Evolutionary conservation across 2,329 filamentous ascomycete species (phyloP).

Genomic region (Penicillium occitanis): DNA sequence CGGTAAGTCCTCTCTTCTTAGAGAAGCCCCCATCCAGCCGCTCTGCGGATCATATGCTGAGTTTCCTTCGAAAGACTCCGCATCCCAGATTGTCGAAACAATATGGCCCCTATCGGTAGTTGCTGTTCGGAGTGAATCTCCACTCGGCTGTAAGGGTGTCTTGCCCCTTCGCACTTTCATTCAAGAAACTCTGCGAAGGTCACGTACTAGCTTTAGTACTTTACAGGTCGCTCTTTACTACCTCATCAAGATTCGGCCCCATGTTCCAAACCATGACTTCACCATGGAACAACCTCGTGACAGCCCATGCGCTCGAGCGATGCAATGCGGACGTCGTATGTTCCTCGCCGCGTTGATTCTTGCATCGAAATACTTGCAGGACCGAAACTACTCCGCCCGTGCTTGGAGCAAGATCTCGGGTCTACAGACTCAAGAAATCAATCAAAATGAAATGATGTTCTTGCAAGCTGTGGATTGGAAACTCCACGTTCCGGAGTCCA

Average conservation of each 20-base stretch:
- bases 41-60: constrained; percentile 29
- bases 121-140: constrained; percentile 68
- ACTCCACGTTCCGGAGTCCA: constrained; percentile 83
- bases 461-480: constrained; percentile 89
- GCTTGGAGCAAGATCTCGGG: constrained; percentile 99
- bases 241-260: constrained; percentile 86
- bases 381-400: constrained; percentile 94
- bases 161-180: constrained; percentile 93
- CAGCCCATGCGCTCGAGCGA: constrained; percentile 68
- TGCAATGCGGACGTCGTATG: constrained; percentile 97
- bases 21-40: constrained; percentile 32
- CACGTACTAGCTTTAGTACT: constrained; percentile 95
- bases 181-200: constrained; percentile 92
- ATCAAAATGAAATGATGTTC: constrained; percentile 93
- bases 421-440: constrained; percentile 89
- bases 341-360: constrained; percentile 92
- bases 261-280: constrained; percentile 79
- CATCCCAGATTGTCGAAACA: constrained; percentile 92
- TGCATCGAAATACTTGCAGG: constrained; percentile 96
- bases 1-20: constrained; percentile 64
- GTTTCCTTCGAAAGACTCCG: constrained; percentile 69
- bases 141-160: constrained; percentile 68
- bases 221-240: constrained; percentile 97
- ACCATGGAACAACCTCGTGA: constrained; percentile 81
- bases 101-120: constrained; percentile 93